These are phyloP conservation scores for Fraxinus sp. DNA, from an alignment of 305 asterid genomes.

Conservation along the genomic window DNA sequence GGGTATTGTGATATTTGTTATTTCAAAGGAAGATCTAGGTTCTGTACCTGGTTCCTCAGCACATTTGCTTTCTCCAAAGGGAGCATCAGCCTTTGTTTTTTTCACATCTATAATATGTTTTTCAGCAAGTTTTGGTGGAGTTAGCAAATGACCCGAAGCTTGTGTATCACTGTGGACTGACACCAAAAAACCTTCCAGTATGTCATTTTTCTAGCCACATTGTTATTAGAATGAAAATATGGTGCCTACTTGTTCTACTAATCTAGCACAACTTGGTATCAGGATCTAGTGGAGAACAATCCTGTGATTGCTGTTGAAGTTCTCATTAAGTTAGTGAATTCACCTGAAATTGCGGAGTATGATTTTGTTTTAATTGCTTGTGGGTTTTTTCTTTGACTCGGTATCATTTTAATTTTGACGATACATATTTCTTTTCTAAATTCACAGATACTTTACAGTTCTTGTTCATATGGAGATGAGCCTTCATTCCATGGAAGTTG, in stretches of 20 bases:
- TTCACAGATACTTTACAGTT: slow-evolving; percentile 78
- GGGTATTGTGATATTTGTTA: not conserved
- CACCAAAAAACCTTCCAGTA: slow-evolving; percentile 93
- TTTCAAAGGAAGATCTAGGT: slow-evolving; percentile 5
- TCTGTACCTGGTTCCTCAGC: slow-evolving; percentile 16
- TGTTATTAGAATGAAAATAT: slow-evolving; percentile 5
- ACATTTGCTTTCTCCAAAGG: not conserved
- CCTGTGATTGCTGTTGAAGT: slow-evolving; percentile 95
- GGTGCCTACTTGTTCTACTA: slow-evolving; percentile 20
- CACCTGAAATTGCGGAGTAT: slow-evolving; percentile 93
- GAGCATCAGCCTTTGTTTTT: not conserved
- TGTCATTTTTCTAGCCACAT: slow-evolving; percentile 29
- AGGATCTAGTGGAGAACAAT: slow-evolving; percentile 96
- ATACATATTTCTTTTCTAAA: slow-evolving; percentile 20
- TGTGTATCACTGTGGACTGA: slow-evolving; percentile 93
- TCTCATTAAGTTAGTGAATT: slow-evolving; percentile 79
- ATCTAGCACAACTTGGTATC: slow-evolving; percentile 21
- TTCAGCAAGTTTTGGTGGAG: slow-evolving; percentile 78
- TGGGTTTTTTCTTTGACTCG: slow-evolving; percentile 3
- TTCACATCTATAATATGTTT: slow-evolving; percentile 16
- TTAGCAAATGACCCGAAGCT: slow-evolving; percentile 83
- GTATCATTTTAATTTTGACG: slow-evolving; percentile 10
- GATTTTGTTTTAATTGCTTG: slow-evolving; percentile 24
- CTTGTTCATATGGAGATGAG: slow-evolving; percentile 99
- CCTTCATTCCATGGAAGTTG: slow-evolving; percentile 99